A percentile compares a stretch with the other conserved stretches of the same genome.
These are phyloP conservation scores for Diutina catenulata DNA, from an alignment of 1,139 yeast genomes.

Conservation along the genomic window DNA sequence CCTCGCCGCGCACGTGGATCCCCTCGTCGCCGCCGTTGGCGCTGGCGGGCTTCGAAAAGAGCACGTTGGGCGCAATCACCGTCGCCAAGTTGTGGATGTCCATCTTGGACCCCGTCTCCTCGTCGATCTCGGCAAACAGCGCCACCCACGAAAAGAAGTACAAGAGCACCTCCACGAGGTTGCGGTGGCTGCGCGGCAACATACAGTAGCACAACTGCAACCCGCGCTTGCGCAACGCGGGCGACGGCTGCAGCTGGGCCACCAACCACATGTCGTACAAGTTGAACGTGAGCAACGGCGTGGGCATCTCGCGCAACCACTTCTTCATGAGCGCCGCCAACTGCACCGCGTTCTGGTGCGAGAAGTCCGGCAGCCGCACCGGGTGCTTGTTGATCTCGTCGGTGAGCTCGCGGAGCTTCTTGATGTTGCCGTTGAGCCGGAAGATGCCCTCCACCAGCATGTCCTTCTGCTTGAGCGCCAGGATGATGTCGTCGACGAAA, in stretches of 20 bases:
- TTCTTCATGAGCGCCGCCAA: slow-evolving; percentile 88
- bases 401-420: slow-evolving; percentile 63
- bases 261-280: slow-evolving; percentile 74
- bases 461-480: slow-evolving; percentile 80
- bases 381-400: slow-evolving; percentile 71
- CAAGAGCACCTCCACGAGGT: slow-evolving; percentile 74
- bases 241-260: slow-evolving; percentile 19
- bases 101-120: slow-evolving; percentile 90
- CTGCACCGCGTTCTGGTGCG: slow-evolving; percentile 79
- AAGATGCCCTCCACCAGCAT: slow-evolving; percentile 96
- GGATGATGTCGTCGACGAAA: slow-evolving; percentile 74
- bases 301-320: slow-evolving; percentile 86
- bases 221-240: slow-evolving; percentile 38
- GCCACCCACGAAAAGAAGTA: slow-evolving; percentile 93
- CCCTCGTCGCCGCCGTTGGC: slow-evolving; percentile 10
- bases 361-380: slow-evolving; percentile 57
- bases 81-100: slow-evolving; percentile 92
- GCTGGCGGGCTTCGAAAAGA: slow-evolving; percentile 37
- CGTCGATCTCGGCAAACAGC: slow-evolving; percentile 83
- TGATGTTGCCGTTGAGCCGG: slow-evolving; percentile 91
- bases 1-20: slow-evolving; percentile 41
- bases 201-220: slow-evolving; percentile 67
- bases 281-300: slow-evolving; percentile 70
- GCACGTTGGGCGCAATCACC: slow-evolving; percentile 85
- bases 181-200: slow-evolving; percentile 75